Conservation (phyloP, 2,329 filamentous ascomycete genomes). For the Meredithiella fracta region DNA sequence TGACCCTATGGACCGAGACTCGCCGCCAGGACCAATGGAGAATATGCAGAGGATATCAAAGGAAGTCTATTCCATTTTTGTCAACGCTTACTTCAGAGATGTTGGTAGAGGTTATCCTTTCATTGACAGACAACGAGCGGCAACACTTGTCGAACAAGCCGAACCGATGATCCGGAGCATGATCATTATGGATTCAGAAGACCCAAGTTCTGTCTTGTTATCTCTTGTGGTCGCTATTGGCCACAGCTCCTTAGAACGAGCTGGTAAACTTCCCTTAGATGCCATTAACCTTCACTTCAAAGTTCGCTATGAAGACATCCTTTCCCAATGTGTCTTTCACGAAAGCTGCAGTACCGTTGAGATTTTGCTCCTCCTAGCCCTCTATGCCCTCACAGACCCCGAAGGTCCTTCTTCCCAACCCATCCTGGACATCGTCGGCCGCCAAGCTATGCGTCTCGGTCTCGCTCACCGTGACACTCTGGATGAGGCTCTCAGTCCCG, state of each 20-base stretch:
- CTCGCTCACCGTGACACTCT: constrained; percentile 21
- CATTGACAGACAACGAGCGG: constrained; percentile 23
- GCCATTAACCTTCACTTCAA: constrained; percentile 19
- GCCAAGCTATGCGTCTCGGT: constrained; percentile 25
- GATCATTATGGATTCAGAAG: constrained; percentile 16
- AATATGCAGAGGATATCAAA: constrained; percentile 1
- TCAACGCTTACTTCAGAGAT: constrained; percentile 30
- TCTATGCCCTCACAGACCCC: constrained; percentile 30
- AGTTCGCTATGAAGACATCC: constrained; percentile 25
- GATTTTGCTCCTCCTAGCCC: constrained; percentile 25
- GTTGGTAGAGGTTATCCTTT: constrained; percentile 31
- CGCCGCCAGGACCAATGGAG: neutral
- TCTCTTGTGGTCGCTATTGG: constrained; percentile 31
- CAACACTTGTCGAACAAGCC: constrained; percentile 21
- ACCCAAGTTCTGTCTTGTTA: constrained; percentile 16
- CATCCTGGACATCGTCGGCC: constrained; percentile 25
- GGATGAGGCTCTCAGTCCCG: constrained; percentile 18
- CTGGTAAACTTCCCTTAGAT: constrained; percentile 23
- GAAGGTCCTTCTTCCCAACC: constrained; percentile 25
- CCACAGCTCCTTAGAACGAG: constrained; percentile 27
- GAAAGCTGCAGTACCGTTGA: constrained; percentile 25
- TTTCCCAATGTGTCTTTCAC: constrained; percentile 24
- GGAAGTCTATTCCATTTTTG: constrained; percentile 16
- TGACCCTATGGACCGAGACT: neutral
- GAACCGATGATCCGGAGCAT: constrained; percentile 16